phyloP scores from a whole-genome alignment of 148 eudicot species.

The Suaeda aralocaspica region DNA sequence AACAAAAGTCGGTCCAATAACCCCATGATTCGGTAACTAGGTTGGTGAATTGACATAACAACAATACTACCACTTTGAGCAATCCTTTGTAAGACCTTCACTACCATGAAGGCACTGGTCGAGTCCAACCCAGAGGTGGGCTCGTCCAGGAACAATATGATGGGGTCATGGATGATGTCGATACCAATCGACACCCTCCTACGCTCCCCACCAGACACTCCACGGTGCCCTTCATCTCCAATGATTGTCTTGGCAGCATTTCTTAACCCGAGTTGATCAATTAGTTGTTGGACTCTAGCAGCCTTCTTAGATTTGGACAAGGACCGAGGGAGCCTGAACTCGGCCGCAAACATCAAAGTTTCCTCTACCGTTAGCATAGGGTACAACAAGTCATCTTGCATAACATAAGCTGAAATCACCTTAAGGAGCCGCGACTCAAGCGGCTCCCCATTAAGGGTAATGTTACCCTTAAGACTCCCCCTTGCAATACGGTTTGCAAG shows the following conservation, averaged over 20 bases:
- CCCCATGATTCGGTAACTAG: conserved; percentile 70
- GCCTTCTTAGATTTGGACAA: conserved; percentile 67
- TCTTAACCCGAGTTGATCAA: conserved; percentile 75
- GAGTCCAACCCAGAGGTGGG: conserved; percentile 93
- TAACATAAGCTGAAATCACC: conserved; percentile 83
- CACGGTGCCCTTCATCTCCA: conserved; percentile 96
- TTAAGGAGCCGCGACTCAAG: conserved; percentile 62
- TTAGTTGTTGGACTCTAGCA: conserved; percentile 59
- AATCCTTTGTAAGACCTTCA: conserved; percentile 67
- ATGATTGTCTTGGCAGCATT: conserved; percentile 77
- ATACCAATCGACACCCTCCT: conserved; percentile 81
- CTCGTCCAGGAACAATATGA: conserved; percentile 73
- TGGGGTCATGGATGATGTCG: conserved; percentile 88
- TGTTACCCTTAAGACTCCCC: conserved; percentile 58
- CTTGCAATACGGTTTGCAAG: conserved; percentile 77
- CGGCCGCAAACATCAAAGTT: conserved; percentile 79
- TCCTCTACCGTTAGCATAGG: conserved; percentile 91
- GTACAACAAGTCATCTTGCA: conserved; percentile 82
- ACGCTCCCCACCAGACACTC: conserved; percentile 86
- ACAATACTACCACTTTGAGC: conserved; percentile 89
- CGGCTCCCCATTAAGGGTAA: conserved; percentile 62
- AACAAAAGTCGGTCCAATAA: conserved; percentile 63
- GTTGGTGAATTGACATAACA: conserved; percentile 82
- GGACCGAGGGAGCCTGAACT: conserved; percentile 64
- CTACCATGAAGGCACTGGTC: conserved; percentile 81